phyloP scores from a whole-genome alignment of 202 grass and related monocot species.

The Panicum hallii region DNA sequence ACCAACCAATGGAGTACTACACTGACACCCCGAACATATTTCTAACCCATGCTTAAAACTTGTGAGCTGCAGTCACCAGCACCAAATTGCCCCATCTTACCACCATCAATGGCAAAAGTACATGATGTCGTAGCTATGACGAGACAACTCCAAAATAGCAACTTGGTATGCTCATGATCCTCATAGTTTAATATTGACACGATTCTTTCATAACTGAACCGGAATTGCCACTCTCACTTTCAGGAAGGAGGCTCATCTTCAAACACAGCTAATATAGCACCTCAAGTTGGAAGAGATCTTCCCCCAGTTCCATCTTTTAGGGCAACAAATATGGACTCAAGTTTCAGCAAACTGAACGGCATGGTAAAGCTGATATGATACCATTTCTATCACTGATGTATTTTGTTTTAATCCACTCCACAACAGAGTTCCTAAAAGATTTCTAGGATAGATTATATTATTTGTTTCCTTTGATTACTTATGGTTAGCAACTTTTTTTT shows the following conservation, averaged over 20 bases:
- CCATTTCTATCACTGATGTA: background rate
- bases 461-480: slow-evolving; percentile 38
- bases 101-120: slow-evolving; percentile 53
- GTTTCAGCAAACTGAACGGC: slow-evolving; percentile 40
- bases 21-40: slow-evolving; percentile 35
- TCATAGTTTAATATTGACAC: slow-evolving; percentile 21
- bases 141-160: slow-evolving; percentile 58
- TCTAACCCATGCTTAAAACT: slow-evolving; percentile 30
- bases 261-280: slow-evolving; percentile 40
- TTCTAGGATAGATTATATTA: slow-evolving; percentile 21
- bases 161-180: slow-evolving; percentile 54
- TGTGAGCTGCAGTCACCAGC: slow-evolving; percentile 54
- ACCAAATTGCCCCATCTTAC: slow-evolving; percentile 50
- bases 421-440: slow-evolving; percentile 9
- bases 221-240: slow-evolving; percentile 29
- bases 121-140: slow-evolving; percentile 62
- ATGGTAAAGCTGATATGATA: slow-evolving; percentile 55
- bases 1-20: slow-evolving; percentile 26
- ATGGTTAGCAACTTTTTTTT: background rate
- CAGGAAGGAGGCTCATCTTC: slow-evolving; percentile 61
- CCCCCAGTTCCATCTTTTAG: slow-evolving; percentile 50
- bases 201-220: slow-evolving; percentile 36
- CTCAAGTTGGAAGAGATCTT: slow-evolving; percentile 51
- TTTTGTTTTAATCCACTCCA: slow-evolving; percentile 1
- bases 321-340: slow-evolving; percentile 45